These are phyloP conservation scores for Phaeotremella fagi DNA, from an alignment of 768 basidiomycete genomes.

Conservation along the genomic window DNA sequence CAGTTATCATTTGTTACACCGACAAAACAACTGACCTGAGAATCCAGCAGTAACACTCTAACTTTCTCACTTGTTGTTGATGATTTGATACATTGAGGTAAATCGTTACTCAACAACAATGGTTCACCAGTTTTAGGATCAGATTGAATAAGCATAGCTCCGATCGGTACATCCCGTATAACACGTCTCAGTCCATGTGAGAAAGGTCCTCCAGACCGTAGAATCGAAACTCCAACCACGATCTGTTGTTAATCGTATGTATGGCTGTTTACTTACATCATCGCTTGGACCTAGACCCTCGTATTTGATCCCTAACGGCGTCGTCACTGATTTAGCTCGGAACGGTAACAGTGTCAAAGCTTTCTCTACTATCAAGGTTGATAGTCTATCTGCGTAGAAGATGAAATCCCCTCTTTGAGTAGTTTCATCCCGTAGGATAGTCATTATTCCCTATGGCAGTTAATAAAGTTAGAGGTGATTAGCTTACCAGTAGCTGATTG, in stretches of 20 bases:
- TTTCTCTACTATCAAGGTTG: slow-evolving; percentile 76
- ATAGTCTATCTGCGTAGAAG: slow-evolving; percentile 81
- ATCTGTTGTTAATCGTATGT: slow-evolving; percentile 50
- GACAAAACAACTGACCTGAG: slow-evolving; percentile 58
- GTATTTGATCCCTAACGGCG: slow-evolving; percentile 59
- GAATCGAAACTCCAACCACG: slow-evolving; percentile 82
- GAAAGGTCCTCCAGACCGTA: slow-evolving; percentile 87
- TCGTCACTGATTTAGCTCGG: slow-evolving; percentile 55
- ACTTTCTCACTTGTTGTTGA: slow-evolving; percentile 62
- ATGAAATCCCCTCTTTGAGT: slow-evolving; percentile 80
- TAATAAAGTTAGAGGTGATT: not conserved
- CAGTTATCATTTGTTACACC: not conserved
- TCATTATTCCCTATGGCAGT: slow-evolving; percentile 71
- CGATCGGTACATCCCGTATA: slow-evolving; percentile 76
- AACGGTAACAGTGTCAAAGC: slow-evolving; percentile 80
- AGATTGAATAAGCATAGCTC: slow-evolving; percentile 85
- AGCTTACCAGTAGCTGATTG: slow-evolving; percentile 66
- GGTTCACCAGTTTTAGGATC: slow-evolving; percentile 82
- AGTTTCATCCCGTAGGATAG: slow-evolving; percentile 69
- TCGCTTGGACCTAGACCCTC: slow-evolving; percentile 63
- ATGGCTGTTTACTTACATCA: slow-evolving; percentile 51
- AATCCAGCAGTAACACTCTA: slow-evolving; percentile 84
- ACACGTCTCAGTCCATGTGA: slow-evolving; percentile 87
- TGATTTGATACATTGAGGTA: slow-evolving; percentile 69
- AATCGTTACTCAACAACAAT: slow-evolving; percentile 70